These are phyloP conservation scores for Irineochytrium annulatum DNA, from an alignment of 192 early-diverging fungal genomes.

Conservation along the genomic window DNA sequence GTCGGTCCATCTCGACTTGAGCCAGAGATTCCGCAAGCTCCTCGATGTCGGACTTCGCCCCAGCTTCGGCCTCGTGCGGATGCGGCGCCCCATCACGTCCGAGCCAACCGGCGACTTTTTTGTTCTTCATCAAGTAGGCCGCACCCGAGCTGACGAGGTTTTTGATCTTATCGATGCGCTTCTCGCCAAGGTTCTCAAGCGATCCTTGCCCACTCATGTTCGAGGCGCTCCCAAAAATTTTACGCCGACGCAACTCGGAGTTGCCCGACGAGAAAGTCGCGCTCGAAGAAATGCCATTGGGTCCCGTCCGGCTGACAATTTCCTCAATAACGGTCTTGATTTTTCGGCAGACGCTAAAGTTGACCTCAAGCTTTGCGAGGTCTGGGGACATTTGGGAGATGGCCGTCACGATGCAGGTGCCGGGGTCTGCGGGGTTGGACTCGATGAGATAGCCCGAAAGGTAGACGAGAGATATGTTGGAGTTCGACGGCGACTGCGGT, in stretches of 20 bases:
- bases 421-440: constrained; percentile 15
- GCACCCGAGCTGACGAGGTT: constrained; percentile 23
- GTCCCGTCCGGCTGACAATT: constrained; percentile 16
- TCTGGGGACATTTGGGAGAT: constrained; percentile 39
- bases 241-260: constrained; percentile 12
- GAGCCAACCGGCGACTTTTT: constrained; percentile 29
- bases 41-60: too few species aligned
- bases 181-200: background rate
- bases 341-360: constrained; percentile 27
- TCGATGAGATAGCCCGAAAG: constrained; percentile 45
- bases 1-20: background rate
- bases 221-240: background rate
- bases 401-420: constrained; percentile 29
- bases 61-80: background rate
- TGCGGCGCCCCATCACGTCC: background rate
- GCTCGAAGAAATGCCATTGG: too few species aligned
- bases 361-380: constrained; percentile 35
- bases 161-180: constrained; percentile 25
- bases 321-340: constrained; percentile 56
- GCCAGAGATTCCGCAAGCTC: background rate
- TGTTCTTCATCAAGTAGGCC: constrained; percentile 19
- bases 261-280: background rate
- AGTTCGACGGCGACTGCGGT: too few species aligned
- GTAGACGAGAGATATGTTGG: too few species aligned
- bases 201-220: background rate